These are phyloP conservation scores for Geotrichum phurueaensis DNA, from an alignment of 1,139 yeast genomes.

Conservation along the genomic window DNA sequence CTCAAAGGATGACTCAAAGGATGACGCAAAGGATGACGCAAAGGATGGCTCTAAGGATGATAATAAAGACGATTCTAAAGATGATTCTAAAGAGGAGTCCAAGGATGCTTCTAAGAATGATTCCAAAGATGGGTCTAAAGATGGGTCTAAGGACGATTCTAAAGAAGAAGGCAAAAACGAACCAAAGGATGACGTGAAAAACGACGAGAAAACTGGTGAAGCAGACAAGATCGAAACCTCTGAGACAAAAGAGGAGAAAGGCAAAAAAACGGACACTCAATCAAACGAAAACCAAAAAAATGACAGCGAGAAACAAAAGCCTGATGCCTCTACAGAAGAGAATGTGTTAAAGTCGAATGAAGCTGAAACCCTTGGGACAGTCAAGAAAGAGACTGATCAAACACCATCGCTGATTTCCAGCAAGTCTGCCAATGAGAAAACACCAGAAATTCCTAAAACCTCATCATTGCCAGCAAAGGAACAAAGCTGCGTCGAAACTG, in stretches of 20 bases:
- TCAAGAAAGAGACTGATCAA: not conserved
- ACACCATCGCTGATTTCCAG: not conserved
- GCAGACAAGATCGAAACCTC: not conserved
- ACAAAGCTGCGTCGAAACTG: no score
- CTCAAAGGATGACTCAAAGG: conserved; percentile 18
- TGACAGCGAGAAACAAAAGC: conserved; percentile 19
- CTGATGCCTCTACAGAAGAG: not conserved
- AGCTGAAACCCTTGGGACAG: not conserved
- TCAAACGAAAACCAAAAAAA: conserved; percentile 4
- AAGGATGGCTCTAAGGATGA: conserved; percentile 5
- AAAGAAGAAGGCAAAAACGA: conserved; percentile 21
- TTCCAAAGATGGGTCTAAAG: conserved; percentile 42
- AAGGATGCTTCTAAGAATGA: not conserved
- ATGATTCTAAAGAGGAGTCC: not conserved
- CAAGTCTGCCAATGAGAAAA: not conserved
- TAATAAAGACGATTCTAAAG: not conserved
- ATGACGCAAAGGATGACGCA: not conserved
- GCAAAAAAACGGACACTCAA: not conserved
- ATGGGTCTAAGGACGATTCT: conserved; percentile 43
- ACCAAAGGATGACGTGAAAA: not conserved
- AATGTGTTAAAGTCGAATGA: not conserved
- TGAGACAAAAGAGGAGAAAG: not conserved
- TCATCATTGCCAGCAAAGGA: not conserved
- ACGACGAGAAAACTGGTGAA: conserved; percentile 1
- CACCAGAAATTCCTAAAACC: not conserved